Evolutionary conservation across 495 filamentous ascomycete species (phyloP), one percentile per base, ranked within the genome.

Genomic region (Penicillium waksmanii): DNA sequence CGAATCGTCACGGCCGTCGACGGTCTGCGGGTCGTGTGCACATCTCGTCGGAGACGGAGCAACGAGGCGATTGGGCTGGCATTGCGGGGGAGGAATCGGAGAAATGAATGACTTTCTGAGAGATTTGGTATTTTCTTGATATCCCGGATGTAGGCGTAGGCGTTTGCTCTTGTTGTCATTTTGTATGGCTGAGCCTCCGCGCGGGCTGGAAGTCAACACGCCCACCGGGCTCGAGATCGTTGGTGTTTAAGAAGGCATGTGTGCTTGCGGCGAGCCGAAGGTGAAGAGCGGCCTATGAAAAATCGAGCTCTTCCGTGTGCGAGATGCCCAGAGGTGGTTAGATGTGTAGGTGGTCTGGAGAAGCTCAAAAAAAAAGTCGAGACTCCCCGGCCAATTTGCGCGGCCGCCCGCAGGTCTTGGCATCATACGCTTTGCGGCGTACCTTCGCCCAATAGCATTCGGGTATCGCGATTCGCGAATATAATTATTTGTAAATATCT

Each of bases 141-240:
- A 33, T 21, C 33, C 36, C 56, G 59, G 7, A 68, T 48, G 25
- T 43, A 38, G 5, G 23, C 38, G 35, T 31, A 56, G 25, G 59
- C 50, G 38, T 23, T 55, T 18, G 54, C 57, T 42, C 59, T 51
- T 27, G 51, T 51, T 6, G 50, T 38, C 65, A 68, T 65, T 3
- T 42, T 62, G 56, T 33, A 43, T 10, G 34, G 21, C 9, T 12
- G 47, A 47, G 52, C 47, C 50, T 52, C 47, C 38, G 55, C 42
- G 23, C 46, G 42, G 54, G 7, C 25, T 33, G 25, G 13, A 27
- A 60, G 33, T 42, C 25, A 17, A 53, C 31, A 42, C 11, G 19
- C 9, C 15, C 9, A 19, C 21, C 21, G 21, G 23, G 21, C 46
- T 48, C 21, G 46, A 10, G 23, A n/a, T 25, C 18, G 6, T 48